These are phyloP conservation scores for Aeschynomene evenia DNA, from an alignment of 306 rosid genomes.

Conservation along the genomic window DNA sequence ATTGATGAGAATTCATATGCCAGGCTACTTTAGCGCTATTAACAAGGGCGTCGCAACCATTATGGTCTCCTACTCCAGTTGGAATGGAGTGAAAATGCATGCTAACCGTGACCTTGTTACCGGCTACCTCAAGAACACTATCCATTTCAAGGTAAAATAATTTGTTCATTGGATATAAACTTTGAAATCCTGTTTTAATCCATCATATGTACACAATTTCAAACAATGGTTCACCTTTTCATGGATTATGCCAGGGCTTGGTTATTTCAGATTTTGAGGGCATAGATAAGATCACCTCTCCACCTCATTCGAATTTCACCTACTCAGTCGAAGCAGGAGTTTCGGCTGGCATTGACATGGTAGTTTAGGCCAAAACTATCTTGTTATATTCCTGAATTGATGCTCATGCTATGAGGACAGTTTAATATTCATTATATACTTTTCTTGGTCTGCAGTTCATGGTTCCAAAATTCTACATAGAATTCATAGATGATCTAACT, in stretches of 20 bases:
- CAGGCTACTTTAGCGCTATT: constrained; percentile 32
- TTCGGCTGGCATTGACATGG: constrained; percentile 57
- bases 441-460: constrained; percentile 39
- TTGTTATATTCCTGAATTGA: neutral
- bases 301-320: constrained; percentile 45
- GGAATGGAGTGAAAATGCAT: constrained; percentile 54
- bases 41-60: constrained; percentile 48
- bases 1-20: constrained; percentile 46
- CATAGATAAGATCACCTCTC: constrained; percentile 47
- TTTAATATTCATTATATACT: constrained; percentile 13
- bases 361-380: constrained; percentile 2
- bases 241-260: constrained; percentile 40
- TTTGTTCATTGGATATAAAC: neutral
- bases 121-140: constrained; percentile 41
- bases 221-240: neutral
- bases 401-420: neutral
- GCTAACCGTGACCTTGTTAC: constrained; percentile 40
- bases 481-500: constrained; percentile 44
- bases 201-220: neutral
- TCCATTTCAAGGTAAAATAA: constrained; percentile 39
- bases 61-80: constrained; percentile 54
- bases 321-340: constrained; percentile 46
- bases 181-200: neutral
- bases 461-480: constrained; percentile 37
- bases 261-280: constrained; percentile 56